A percentile compares a stretch with the other conserved stretches of the same genome.
Evolutionary conservation across 306 rosid species (phyloP).

Genomic region (Lathyrus tuberosus): DNA sequence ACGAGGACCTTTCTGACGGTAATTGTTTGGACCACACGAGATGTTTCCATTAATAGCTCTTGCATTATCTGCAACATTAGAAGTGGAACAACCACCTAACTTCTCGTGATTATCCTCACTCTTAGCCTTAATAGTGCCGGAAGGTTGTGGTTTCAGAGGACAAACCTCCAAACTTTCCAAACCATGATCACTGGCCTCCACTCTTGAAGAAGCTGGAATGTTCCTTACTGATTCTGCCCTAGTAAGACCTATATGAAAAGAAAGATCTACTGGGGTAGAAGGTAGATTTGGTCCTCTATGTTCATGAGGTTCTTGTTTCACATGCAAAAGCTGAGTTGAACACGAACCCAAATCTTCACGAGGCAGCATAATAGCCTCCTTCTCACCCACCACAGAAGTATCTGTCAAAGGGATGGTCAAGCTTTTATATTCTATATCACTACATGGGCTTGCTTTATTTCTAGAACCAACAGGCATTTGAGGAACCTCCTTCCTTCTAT

Average conservation of each 20-base stretch:
- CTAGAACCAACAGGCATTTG: slow-evolving; percentile 44
- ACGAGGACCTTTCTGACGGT: slow-evolving; percentile 94
- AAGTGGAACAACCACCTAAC: slow-evolving; percentile 48
- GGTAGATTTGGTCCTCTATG: slow-evolving; percentile 43
- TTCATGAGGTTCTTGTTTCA: slow-evolving; percentile 51
- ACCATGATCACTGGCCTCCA: slow-evolving; percentile 37
- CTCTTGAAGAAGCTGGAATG: slow-evolving; percentile 41
- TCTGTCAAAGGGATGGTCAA: slow-evolving; percentile 52
- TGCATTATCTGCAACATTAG: slow-evolving; percentile 54
- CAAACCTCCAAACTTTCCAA: slow-evolving; percentile 35
- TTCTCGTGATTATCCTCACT: slow-evolving; percentile 56
- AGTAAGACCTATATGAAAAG: slow-evolving; percentile 43
- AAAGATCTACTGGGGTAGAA: slow-evolving; percentile 45
- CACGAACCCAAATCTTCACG: slow-evolving; percentile 41
- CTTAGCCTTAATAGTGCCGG: slow-evolving; percentile 52
- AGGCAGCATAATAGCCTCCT: slow-evolving; percentile 43
- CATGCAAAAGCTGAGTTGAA: slow-evolving; percentile 43
- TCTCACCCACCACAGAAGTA: slow-evolving; percentile 53
- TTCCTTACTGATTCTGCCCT: slow-evolving; percentile 44
- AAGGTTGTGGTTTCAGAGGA: slow-evolving; percentile 47
- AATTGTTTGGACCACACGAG: slow-evolving; percentile 59
- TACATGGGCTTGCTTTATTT: slow-evolving; percentile 52
- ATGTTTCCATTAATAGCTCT: slow-evolving; percentile 56
- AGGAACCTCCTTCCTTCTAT: slow-evolving; percentile 46
- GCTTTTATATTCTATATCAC: slow-evolving; percentile 42